Base-by-base conservation (phyloP, 1,284 basidiomycete species). In the Fomitopsis betulina region DNA sequence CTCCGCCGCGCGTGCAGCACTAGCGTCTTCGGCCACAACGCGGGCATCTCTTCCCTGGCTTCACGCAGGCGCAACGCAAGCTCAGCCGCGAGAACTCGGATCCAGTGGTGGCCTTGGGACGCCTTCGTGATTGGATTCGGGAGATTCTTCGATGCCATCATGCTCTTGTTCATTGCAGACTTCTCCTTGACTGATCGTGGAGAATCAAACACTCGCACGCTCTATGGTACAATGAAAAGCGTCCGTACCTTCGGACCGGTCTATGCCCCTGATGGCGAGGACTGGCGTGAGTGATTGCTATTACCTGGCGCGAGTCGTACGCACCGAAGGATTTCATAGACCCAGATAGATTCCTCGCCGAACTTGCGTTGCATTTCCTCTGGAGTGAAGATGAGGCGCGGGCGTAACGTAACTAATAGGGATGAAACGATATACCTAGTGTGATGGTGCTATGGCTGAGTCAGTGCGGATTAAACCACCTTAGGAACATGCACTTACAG, bases 111-210 rank as follows among this genome's bases (percentile, higher is more conserved):
- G 0, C 93, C 94, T 64, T 95, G 87, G 6, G 83, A 76, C 12
- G 82, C 74, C 38, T 85, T 87, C 2, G 80, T 88, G 37, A 97
- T 86, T 1, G 88, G 83, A 23, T 86, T 85, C 0, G 88, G 85
- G 23, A 96, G 83, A 67, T 96, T 97, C 72, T 98, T 98, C 10
- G 93, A 89, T 0, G 94, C 93, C 54, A 94, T 76, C 95, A 98
- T 98, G 63, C 91, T 94, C 75, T 97, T 97, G 62, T 83, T 87
- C 40, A 89, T 76, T 0, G 82, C 77, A 3, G 89, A 81, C 70
- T 94, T 94, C 66, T 93, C 91, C 69, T 93, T 95, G 49, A 97
- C 95, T 93, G 65, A 23, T 32, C n/a, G 27, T 25, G 19, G 27
- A 9, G 27, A 49, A 32, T n/a, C 27, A 43, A 32, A 19, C 37